A percentile compares a stretch with the other conserved stretches of the same genome.
Conservation (phyloP, 169 alveolate genomes). For the Theileria equi region DNA sequence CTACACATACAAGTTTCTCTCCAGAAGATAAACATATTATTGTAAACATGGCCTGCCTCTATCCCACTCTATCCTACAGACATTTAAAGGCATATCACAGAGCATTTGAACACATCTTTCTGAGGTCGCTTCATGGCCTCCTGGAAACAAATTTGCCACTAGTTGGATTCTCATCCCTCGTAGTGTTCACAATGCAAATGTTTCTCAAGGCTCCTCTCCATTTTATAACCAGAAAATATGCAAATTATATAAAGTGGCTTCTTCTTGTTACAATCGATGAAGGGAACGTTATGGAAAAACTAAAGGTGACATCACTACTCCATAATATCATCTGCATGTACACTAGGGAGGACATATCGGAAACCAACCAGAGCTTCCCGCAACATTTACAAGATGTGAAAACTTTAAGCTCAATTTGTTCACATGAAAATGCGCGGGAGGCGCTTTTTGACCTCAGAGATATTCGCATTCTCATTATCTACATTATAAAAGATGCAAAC, state of each 20-base stretch:
- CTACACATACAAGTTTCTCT: conserved; percentile 38
- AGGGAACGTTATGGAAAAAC: conserved; percentile 29
- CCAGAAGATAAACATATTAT: conserved; percentile 63
- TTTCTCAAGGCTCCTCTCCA: conserved; percentile 63
- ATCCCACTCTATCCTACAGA: conserved; percentile 65
- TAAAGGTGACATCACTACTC: conserved; percentile 14
- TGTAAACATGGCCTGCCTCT: conserved; percentile 57
- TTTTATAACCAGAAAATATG: conserved; percentile 45
- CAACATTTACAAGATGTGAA: too few relatives aligned
- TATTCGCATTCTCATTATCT: conserved; percentile 7
- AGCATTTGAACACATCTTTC: conserved; percentile 65
- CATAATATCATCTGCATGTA: conserved; percentile 25
- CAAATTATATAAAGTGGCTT: conserved; percentile 68
- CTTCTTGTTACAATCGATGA: conserved; percentile 67
- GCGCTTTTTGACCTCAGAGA: conserved; percentile 40
- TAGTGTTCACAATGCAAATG: conserved; percentile 58
- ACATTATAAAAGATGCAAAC: conserved; percentile 20
- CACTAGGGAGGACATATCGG: conserved; percentile 9
- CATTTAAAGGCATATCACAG: conserved; percentile 62
- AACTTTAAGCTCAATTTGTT: conserved; percentile 35
- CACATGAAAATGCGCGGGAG: conserved; percentile 16
- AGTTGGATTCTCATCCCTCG: conserved; percentile 53
- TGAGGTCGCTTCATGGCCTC: conserved; percentile 62
- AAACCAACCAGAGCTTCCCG: background rate
- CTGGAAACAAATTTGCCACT: conserved; percentile 55